Evolutionary conservation across 192 early-diverging fungal genomes (phyloP), one percentile per base, ranked within the genome.

Genomic region (Coemansia nantahalensis): DNA sequence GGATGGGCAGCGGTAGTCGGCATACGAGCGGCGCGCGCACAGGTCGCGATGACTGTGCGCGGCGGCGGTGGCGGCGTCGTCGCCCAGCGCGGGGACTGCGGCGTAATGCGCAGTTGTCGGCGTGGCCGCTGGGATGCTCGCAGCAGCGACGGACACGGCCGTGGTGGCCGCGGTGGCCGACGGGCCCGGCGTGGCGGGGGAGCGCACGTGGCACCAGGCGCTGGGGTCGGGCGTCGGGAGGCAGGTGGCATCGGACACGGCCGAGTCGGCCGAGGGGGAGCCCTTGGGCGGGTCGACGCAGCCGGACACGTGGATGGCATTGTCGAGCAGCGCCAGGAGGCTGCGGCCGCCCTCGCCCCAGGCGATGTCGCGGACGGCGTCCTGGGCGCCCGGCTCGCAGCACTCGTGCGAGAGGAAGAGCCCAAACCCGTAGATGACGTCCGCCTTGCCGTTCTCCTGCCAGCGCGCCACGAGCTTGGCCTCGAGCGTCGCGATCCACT

Each of bases 401-500:
- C 72, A 75, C 48, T 75, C 72, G 43, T 64, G 54, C 2, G 72
- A 75, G n/a, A 75, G 60, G 18, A 75, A 75, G 36, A 75, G 56
- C 4, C 72, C 72, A 64, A 68, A 75, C 33, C 56, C 48, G 41
- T 75, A 75, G 19, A 68, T 75, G 5, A 60, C 48, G 8, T 75
- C 72, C 5, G 72, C 72, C 65, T 68, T 75, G 51, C 65, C 72
- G 45, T 59, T 75, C 19, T 75, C 65, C 36, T 67, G 60, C 72
- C 72, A 75, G 51, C 65, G 64, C 13, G 72, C 50, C 18, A 75
- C 72, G 15, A 80, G 65, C 65, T 80, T 80, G 36, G 67, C 78
- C 41, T 80, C 79, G 24, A 80, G 65, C 21, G 67, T 74, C 10
- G 73, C 74, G 15, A 80, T 59, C 61, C 67, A 80, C 51, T 80